Percentiles rank a stretch among this genome's conserved stretches.
These are phyloP conservation scores for Dendrobium huoshanense DNA, from an alignment of 106 monocot genomes.

Conservation along the genomic window DNA sequence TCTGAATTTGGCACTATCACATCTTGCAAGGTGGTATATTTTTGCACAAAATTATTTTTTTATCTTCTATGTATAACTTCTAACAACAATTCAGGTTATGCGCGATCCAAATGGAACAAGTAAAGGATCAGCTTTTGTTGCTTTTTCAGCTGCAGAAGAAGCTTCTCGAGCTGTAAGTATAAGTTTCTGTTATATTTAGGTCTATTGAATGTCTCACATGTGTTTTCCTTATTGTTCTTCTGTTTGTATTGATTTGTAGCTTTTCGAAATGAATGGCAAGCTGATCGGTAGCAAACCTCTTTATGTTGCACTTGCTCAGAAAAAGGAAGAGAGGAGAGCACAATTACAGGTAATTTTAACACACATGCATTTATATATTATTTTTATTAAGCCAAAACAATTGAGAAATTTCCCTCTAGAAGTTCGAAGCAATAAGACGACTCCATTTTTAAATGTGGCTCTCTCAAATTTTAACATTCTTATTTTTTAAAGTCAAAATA, in stretches of 20 bases:
- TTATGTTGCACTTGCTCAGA: slow-evolving; percentile 84
- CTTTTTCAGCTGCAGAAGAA: slow-evolving; percentile 21
- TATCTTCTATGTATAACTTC: not conserved
- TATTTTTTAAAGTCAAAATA: not conserved
- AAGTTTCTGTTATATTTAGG: not conserved
- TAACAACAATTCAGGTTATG: slow-evolving; percentile 19
- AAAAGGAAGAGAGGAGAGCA: slow-evolving; percentile 83
- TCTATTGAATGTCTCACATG: not conserved
- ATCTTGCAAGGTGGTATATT: slow-evolving; percentile 68
- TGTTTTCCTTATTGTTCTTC: not conserved
- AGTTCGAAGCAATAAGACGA: not conserved
- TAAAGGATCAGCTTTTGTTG: slow-evolving; percentile 27
- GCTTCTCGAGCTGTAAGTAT: slow-evolving; percentile 18
- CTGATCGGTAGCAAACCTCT: slow-evolving; percentile 74
- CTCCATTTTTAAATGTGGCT: not conserved
- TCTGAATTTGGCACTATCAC: slow-evolving; percentile 64
- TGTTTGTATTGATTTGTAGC: slow-evolving; percentile 24
- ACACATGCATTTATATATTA: not conserved
- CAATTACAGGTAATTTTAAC: slow-evolving; percentile 58
- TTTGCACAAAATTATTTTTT: not conserved
- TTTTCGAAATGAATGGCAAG: slow-evolving; percentile 82
- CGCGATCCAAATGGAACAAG: slow-evolving; percentile 24
- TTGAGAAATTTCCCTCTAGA: not conserved
- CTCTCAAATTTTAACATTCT: not conserved
- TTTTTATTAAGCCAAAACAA: not conserved